Percentiles rank a stretch among this genome's conserved stretches.
Evolutionary conservation across 805 yeast genomes (phyloP).

Genomic region (Saturnispora ahearnii): DNA sequence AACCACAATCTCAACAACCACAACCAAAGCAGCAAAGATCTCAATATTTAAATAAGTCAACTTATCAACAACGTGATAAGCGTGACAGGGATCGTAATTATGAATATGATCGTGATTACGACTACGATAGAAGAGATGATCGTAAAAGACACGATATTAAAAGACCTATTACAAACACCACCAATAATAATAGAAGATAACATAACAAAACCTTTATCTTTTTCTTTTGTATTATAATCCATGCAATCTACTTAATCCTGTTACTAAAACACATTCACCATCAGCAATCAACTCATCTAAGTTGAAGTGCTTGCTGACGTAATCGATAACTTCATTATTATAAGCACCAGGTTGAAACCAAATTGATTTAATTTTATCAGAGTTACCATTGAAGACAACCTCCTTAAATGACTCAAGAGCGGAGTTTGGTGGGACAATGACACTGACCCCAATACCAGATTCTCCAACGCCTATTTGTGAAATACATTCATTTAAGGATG

Average conservation of each 20-base stretch:
- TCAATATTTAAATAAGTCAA: not conserved
- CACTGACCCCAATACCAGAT: constrained; percentile 34
- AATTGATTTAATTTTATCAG: constrained; percentile 38
- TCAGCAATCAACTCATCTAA: constrained; percentile 30
- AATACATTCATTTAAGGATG: not conserved
- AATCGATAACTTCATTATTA: constrained; percentile 40
- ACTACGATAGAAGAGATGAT: constrained; percentile 3
- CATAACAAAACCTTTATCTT: not conserved
- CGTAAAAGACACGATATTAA: not conserved
- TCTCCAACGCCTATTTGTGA: not conserved
- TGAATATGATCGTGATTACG: constrained; percentile 1
- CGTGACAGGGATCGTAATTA: not conserved
- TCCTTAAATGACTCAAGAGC: constrained; percentile 39
- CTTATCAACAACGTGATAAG: not conserved
- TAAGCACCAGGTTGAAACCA: constrained; percentile 87
- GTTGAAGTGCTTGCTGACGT: constrained; percentile 24
- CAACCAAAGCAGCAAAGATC: not conserved
- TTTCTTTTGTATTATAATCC: constrained; percentile 23
- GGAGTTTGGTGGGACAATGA: constrained; percentile 67
- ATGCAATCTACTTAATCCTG: constrained; percentile 32
- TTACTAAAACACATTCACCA: constrained; percentile 63
- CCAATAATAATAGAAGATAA: not conserved
- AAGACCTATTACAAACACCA: not conserved
- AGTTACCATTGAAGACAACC: constrained; percentile 22
- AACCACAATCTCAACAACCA: not conserved